phyloP scores from a whole-genome alignment of 306 rosid genomes.

The Rubus parviflorus region DNA sequence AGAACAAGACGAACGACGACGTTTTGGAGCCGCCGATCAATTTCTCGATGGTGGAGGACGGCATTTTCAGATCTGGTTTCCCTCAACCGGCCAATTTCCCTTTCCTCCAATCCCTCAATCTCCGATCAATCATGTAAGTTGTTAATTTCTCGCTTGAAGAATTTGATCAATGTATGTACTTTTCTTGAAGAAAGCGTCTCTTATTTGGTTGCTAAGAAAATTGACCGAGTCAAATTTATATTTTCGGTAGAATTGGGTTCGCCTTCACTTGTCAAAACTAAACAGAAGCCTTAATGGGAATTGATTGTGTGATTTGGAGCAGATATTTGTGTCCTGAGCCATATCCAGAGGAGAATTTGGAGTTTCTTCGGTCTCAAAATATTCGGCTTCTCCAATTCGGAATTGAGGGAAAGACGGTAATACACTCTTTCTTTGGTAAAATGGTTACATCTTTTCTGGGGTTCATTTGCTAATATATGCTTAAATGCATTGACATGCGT shows the following conservation, averaged over 20 bases:
- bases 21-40: slow-evolving; percentile 68
- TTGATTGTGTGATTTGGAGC: slow-evolving; percentile 34
- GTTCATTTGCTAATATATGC: too few relatives aligned
- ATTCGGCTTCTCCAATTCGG: slow-evolving; percentile 83
- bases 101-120: slow-evolving; percentile 67
- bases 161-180: too few relatives aligned
- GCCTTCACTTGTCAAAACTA: too few relatives aligned
- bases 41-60: slow-evolving; percentile 89
- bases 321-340: slow-evolving; percentile 95
- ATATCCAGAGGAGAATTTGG: slow-evolving; percentile 77
- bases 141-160: too few relatives aligned
- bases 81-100: slow-evolving; percentile 68
- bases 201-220: too few relatives aligned
- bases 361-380: slow-evolving; percentile 60
- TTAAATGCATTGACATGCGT: too few relatives aligned
- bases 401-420: slow-evolving; percentile 91
- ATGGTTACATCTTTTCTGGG: background rate
- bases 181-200: too few relatives aligned
- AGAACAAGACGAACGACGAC: slow-evolving; percentile 20
- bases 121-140: slow-evolving; percentile 76
- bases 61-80: slow-evolving; percentile 83
- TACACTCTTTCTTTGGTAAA: slow-evolving; percentile 6
- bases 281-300: background rate
- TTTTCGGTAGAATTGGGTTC: too few relatives aligned
- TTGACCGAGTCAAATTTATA: too few relatives aligned